Percentiles rank a stretch among this genome's conserved stretches.
Conservation (phyloP, 768 basidiomycete genomes). For the Termitomyces sp. region DNA sequence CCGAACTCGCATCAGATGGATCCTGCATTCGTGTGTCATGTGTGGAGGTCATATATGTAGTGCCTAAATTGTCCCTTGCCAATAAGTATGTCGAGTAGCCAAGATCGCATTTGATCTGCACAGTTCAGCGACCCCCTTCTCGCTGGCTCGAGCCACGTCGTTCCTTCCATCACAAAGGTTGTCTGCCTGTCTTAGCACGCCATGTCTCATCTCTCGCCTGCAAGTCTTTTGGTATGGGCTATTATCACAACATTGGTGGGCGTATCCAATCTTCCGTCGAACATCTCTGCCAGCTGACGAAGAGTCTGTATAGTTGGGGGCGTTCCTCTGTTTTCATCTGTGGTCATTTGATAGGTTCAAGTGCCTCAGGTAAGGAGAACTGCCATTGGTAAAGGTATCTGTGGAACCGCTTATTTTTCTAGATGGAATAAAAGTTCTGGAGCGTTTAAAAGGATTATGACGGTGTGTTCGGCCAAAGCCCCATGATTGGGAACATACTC, state of each 20-base stretch:
- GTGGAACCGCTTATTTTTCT: not conserved
- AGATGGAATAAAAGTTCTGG: slow-evolving; percentile 71
- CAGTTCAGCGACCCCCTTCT: slow-evolving; percentile 6
- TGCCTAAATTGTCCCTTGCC: not conserved
- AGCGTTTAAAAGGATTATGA: slow-evolving; percentile 70
- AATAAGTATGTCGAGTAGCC: no score
- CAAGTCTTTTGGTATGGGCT: slow-evolving; percentile 60
- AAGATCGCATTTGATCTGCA: not conserved
- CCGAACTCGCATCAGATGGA: slow-evolving; percentile 11
- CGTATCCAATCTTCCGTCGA: slow-evolving; percentile 14
- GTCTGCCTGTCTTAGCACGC: not conserved
- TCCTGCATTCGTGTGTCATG: slow-evolving; percentile 4
- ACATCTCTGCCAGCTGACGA: not conserved
- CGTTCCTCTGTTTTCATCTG: slow-evolving; percentile 65
- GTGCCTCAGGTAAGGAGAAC: slow-evolving; percentile 51
- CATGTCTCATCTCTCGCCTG: slow-evolving; percentile 29
- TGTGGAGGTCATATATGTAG: slow-evolving; percentile 5
- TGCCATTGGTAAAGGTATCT: not conserved
- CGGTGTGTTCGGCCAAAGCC: not conserved
- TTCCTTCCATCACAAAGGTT: not conserved
- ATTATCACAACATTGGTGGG: slow-evolving; percentile 45
- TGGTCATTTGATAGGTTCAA: slow-evolving; percentile 80
- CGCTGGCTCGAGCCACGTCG: slow-evolving; percentile 17
- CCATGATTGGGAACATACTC: not conserved
- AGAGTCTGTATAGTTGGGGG: slow-evolving; percentile 37